Conservation (phyloP, 257 asterid genomes). For the Lavandula angustifolia region DNA sequence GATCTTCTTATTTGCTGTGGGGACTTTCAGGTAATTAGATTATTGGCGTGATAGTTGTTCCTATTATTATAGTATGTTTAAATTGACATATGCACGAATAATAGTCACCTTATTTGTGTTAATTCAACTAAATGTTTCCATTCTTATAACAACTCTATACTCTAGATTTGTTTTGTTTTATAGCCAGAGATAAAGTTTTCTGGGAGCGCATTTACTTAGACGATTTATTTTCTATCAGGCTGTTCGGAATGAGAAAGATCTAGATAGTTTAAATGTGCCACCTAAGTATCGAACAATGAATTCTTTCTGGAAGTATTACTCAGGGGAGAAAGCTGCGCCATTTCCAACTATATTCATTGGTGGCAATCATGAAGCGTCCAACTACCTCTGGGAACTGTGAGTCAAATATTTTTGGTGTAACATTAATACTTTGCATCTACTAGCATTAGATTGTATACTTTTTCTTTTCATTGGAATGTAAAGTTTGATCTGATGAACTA, state of each 20-base stretch:
- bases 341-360: constrained; percentile 82
- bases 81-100: background rate
- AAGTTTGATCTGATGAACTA: constrained; percentile 4
- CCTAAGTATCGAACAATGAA: constrained; percentile 69
- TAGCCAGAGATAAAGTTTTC: background rate
- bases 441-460: constrained; percentile 20
- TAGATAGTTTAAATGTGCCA: constrained; percentile 69
- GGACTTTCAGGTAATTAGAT: constrained; percentile 76
- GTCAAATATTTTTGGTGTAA: constrained; percentile 30
- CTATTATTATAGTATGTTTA: background rate
- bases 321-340: constrained; percentile 91
- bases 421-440: constrained; percentile 25
- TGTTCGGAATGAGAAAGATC: constrained; percentile 74
- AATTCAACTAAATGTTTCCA: constrained; percentile 6
- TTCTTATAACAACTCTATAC: constrained; percentile 6
- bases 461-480: constrained; percentile 8
- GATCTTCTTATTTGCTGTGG: constrained; percentile 97
- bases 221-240: constrained; percentile 50
- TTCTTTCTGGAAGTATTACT: constrained; percentile 91
- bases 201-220: constrained; percentile 16
- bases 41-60: background rate
- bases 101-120: background rate
- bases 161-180: constrained; percentile 16
- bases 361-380: constrained; percentile 93
- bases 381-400: constrained; percentile 87